Evolutionary conservation across 2,329 filamentous ascomycete species (phyloP), one percentile per base, ranked within the genome.

Genomic region (Fusarium siculi): DNA sequence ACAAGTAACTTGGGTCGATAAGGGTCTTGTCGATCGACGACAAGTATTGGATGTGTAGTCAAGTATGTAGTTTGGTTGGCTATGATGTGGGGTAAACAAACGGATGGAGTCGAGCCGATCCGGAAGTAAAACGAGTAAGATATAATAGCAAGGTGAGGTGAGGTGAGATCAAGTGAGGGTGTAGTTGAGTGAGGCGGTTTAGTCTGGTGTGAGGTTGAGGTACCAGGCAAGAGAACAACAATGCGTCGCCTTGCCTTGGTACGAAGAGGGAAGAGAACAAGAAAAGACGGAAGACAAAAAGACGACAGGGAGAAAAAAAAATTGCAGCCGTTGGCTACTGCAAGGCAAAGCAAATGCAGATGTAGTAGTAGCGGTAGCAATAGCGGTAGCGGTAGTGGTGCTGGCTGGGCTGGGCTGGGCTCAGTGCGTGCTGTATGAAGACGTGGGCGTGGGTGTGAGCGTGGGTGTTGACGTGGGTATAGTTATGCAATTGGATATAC

Each of bases 1-100:
- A 64, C 46, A 49, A 64, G 37, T 34, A 44, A 55, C 25, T 42
- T 49, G 25, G n/a, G 61, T 65, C 36, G 58, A 47, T 52, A 50
- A 70, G 74, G 73, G 75, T 76, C 68, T 78, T 76, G 78, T 79
- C 76, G 72, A 78, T 78, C 70, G 73, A 76, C 57, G 54, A 53
- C 36, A 61, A 36, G 62, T 61, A 56, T 56, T 56, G 57, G 47
- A 53, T 30, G 44, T 12, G 46, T 50, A 23, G 42, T 34, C 23
- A 23, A 50, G 61, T 58, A 30, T 30, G 30, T 30, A 65, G 30
- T 74, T 49, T 74, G 65, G 76, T 66, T 75, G 76, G 76, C 56
- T 74, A 64, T 64, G 60, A 63, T 79, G 78, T 79, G 78, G 77
- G 78, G 78, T 77, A 75, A 59, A 61, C 23, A 60, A 63, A 60